Conservation (phyloP, 2,329 filamentous ascomycete genomes). For the Xylariaceae sp. region DNA sequence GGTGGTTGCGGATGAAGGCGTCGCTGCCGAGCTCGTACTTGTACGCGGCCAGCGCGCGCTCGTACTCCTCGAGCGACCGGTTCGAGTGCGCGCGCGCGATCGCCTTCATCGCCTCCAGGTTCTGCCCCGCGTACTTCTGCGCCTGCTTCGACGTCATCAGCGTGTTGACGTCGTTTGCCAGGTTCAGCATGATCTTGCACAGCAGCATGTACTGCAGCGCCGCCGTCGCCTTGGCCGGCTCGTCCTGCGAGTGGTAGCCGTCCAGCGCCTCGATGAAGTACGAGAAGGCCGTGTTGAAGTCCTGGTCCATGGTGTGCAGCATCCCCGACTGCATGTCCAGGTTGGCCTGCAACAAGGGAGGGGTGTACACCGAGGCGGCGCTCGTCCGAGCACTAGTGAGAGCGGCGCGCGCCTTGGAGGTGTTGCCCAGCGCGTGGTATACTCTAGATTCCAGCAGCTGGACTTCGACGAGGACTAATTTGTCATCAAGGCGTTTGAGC, state of each 20-base stretch:
- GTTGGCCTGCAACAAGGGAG: conserved; percentile 90
- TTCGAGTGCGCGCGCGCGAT: conserved; percentile 95
- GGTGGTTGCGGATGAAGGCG: conserved; percentile 94
- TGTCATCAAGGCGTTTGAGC: conserved; percentile 97
- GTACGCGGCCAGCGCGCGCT: conserved; percentile 86
- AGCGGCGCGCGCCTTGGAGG: conserved; percentile 91
- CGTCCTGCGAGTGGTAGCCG: conserved; percentile 92
- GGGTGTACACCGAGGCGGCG: conserved; percentile 95
- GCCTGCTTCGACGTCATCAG: conserved; percentile 96
- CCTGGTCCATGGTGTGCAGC: conserved; percentile 96
- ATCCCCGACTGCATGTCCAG: conserved; percentile 99
- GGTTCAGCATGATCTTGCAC: conserved; percentile 99
- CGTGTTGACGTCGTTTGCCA: conserved; percentile 92
- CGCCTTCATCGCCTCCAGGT: conserved; percentile 98
- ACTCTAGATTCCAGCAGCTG: conserved; percentile 96
- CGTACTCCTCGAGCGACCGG: conserved; percentile 95
- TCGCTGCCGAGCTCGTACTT: conserved; percentile 93
- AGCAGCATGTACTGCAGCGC: conserved; percentile 99
- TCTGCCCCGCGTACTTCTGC: conserved; percentile 92
- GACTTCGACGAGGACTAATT: conserved; percentile 95
- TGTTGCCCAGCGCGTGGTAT: conserved; percentile 96
- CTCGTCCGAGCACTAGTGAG: conserved; percentile 93
- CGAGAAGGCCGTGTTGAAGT: conserved; percentile 98
- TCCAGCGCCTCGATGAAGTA: conserved; percentile 99
- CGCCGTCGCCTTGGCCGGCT: conserved; percentile 86